Base-by-base conservation (phyloP, 495 filamentous ascomycete species). In the Penicillium flavigenum region DNA sequence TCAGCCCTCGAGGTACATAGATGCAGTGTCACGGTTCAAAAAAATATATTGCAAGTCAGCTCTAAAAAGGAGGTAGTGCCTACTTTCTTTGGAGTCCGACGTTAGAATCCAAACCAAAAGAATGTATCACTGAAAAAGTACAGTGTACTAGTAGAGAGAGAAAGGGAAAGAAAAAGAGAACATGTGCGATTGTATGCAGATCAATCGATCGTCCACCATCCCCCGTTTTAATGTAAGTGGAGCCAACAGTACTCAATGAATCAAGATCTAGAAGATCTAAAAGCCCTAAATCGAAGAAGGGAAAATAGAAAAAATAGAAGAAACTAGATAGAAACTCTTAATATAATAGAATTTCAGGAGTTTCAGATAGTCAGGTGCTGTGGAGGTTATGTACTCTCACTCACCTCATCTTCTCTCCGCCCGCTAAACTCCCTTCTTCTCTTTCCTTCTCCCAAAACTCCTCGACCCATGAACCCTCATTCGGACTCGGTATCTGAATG, bases 91-190 rank as follows among this genome's bases (percentile, higher is more conserved):
- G 10, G 38, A 14, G 27, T 54, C 60, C 51, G 54, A 56, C 1
- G 39, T 61, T 63, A 32, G 44, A 51, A 66, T 66, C 16, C 14
- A 39, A 56, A 65, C 63, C 42, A 47, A 53, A 42, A 14, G 27
- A 24, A 38, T 34, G 56, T 53, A 34, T 50, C 48, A 51, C 42
- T 34, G 29, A 32, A 34, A 34, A 12, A 34, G 31, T 34, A 34
- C 4, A 14, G 31, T 12, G 4, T 34, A 26, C 5, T 26, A 26
- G 24, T 26, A 26, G 24, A 12, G 31, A 17, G 4, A 20, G 42
- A 43, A 50, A 26, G 27, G 24, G 17, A 32, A 11, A 9, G 26
- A 29, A 17, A 32, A 48, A 47, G n/a, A 56, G 54, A 51, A 47
- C 24, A 52, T 44, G 58, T n/a, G n/a, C 16, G 36, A 39, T 39